These are phyloP conservation scores for Ustilago sp. DNA, from an alignment of 1,284 basidiomycete species.

Conservation along the genomic window DNA sequence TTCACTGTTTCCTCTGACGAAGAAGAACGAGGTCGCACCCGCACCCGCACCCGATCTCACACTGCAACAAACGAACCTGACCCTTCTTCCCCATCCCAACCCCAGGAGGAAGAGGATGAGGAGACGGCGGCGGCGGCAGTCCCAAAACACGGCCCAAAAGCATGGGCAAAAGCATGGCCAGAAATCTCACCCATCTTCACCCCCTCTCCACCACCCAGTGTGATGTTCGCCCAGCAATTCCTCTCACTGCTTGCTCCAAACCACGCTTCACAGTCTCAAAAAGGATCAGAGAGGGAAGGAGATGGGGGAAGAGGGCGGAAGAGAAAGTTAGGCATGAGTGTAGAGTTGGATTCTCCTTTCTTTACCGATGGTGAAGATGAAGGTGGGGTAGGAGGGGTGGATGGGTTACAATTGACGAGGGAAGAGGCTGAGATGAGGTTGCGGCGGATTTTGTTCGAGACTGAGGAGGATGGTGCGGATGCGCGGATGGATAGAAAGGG, in stretches of 20 bases:
- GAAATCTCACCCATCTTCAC: constrained; percentile 12
- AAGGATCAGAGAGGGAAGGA: background rate
- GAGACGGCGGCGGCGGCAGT: background rate
- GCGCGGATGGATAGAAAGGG: background rate
- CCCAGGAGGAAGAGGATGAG: background rate
- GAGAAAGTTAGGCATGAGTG: background rate
- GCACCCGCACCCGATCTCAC: background rate
- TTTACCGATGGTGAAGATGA: background rate
- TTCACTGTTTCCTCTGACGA: background rate
- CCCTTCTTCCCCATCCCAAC: background rate
- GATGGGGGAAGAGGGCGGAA: background rate
- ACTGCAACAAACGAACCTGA: background rate
- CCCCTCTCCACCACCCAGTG: background rate
- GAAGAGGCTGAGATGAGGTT: constrained; percentile 26
- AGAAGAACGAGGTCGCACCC: constrained; percentile 6
- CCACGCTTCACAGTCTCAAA: background rate
- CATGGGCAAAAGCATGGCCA: constrained; percentile 28
- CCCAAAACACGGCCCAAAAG: constrained; percentile 12
- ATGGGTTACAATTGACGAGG: constrained; percentile 19
- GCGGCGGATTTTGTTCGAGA: constrained; percentile 25
- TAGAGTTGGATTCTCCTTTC: background rate
- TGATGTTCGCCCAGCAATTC: constrained; percentile 14
- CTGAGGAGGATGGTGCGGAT: background rate
- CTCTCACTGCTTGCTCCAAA: constrained; percentile 13
- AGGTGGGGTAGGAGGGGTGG: background rate